Evolutionary conservation across 164 flowering plant species (phyloP), one percentile per base, ranked within the genome.

Genomic region (Malania oleifera): DNA sequence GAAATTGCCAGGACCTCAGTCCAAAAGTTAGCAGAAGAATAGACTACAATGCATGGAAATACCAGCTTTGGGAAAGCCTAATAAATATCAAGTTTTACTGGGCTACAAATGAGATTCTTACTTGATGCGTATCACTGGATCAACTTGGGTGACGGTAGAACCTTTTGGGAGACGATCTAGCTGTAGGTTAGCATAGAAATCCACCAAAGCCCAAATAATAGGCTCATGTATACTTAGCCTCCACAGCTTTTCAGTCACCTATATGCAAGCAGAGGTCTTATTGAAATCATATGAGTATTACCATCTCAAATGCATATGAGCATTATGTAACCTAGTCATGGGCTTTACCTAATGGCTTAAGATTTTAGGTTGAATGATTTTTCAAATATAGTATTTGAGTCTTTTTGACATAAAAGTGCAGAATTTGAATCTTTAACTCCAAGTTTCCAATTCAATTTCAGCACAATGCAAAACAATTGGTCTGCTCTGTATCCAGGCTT

Each of bases 61-160:
- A 31, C 9, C 37, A 31, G 5, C 6, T 31, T 31, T 31, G 37
- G 37, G 37, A 4, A 31, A 31, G 37, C 37, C 37, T 4, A 31
- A 31, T 4, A 15, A 38, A 38, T 15, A 11, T 4, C 12, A 13
- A 48, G 28, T 31, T 23, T 34, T 52, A 40, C 18, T 15, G 26
- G n/a, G 34, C 20, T 22, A 54, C 17, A 7, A 67, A 60, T 27
- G 14, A 28, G 34, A 61, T 50, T 66, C 93, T 78, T 83, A 93
- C 98, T 82, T 84, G 24, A 93, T 63, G 7, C 82, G 85, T 79
- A 93, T 81, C 76, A 90, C 99, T 62, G 99, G 99, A 75, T 93
- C 99, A 80, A 82, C 91, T 82, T 85, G 79, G 27, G 86, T 67
- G 55, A 75, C 76, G 60, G 55, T 73, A 20, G 97, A 77, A 67